Base-by-base conservation (phyloP, 2,329 filamentous ascomycete species). In the Coniochaeta sp. region DNA sequence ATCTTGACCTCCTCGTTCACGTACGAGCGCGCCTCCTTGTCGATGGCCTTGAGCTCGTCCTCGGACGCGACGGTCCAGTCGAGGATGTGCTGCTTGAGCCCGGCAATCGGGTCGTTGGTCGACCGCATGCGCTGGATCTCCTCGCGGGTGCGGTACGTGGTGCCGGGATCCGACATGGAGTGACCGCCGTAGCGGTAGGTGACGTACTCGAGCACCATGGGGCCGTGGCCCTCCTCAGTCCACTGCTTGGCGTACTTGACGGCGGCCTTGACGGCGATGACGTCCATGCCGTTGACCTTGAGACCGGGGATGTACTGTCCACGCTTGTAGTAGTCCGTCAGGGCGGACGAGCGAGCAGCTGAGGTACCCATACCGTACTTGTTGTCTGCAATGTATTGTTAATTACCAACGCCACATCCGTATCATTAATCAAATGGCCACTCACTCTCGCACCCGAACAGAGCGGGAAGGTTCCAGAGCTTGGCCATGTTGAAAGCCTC, bases 401-500 rank as follows among this genome's bases (percentile, higher is more conserved):
- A 6, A 65, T 76, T 65, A 75, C 71, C 50, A 64, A 54, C 8
- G 22, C 12, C 47, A 52, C 7, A n/a, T 16, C 47, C 3, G 22
- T n/a, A 28, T 26, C 14, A 31, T 26, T 17, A 24, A 17, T n/a
- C 26, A 11, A 11, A 6, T 22, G 28, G 54, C 26, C 31, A 86
- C 91, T 76, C 81, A 96, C 93, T 99, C 84, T 99, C 95, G 78
- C 95, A 99, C 69, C 91, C 93, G 74, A 99, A 99, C 68, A 99
- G 89, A 68, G 93, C 86, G 60, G 95, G 95, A 56, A 99, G 83
- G 70, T 95, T 93, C 95, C 95, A 99, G 67, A 99, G 88, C 86
- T 98, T 98, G 65, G 95, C 95, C 95, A 99, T 99, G 88, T 99
- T 99, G 87, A 96, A 99, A 64, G 95, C 93, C 84, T 99, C 95